Percentiles rank a stretch among this genome's conserved stretches.
Evolutionary conservation across 2,329 filamentous ascomycete genomes (phyloP).

Genomic region (Botrytis squamosa): DNA sequence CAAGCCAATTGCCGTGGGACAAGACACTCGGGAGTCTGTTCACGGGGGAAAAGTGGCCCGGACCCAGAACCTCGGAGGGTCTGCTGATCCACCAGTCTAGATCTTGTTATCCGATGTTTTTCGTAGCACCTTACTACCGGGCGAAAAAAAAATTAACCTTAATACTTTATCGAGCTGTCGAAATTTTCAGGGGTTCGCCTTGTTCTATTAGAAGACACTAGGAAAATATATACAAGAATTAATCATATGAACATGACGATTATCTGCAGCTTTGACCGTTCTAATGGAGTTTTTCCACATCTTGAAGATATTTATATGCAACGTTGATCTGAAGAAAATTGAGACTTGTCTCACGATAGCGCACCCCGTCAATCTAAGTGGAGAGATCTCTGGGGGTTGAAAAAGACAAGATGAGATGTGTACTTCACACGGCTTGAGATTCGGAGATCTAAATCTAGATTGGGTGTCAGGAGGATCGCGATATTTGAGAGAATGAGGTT

Average conservation of each 20-base stretch:
- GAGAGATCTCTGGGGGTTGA: neutral
- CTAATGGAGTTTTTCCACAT: neutral
- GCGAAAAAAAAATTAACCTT: neutral
- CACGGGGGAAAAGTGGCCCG: neutral
- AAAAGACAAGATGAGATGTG: slow-evolving; percentile 3
- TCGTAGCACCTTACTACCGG: neutral
- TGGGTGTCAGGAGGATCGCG: slow-evolving; percentile 14
- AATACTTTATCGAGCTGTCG: neutral
- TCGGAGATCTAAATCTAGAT: slow-evolving; percentile 19
- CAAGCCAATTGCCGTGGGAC: neutral
- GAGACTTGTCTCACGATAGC: slow-evolving; percentile 6
- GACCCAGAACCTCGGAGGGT: slow-evolving; percentile 5
- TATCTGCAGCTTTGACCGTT: neutral
- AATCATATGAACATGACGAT: slow-evolving; percentile 9
- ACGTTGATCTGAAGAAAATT: slow-evolving; percentile 14
- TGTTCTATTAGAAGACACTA: neutral
- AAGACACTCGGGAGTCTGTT: neutral
- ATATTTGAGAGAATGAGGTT: neutral
- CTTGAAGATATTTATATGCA: slow-evolving; percentile 1
- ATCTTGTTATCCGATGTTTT: neutral
- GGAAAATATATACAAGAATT: neutral
- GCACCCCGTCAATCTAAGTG: neutral
- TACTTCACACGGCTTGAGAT: slow-evolving; percentile 6
- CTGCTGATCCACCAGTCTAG: slow-evolving; percentile 15
- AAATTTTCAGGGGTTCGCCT: slow-evolving; percentile 3